Conservation (phyloP, 768 basidiomycete genomes). For the Phylloporus sp. region DNA sequence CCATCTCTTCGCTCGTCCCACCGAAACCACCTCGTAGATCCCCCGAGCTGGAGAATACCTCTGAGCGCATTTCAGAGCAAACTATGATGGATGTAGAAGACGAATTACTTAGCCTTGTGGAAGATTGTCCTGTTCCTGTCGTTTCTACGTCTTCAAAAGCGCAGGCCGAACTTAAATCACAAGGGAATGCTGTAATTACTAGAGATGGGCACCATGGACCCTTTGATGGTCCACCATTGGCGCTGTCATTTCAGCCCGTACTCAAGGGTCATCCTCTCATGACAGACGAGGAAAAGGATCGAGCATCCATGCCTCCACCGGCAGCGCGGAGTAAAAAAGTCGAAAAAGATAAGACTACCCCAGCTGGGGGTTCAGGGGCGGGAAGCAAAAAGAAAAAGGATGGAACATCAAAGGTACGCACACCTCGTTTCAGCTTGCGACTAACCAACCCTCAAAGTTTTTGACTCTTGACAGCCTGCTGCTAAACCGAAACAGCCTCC, state of each 20-base stretch:
- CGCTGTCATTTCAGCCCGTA: constrained; percentile 4
- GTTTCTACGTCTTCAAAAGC: not conserved
- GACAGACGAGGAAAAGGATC: constrained; percentile 32
- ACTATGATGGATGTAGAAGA: constrained; percentile 49
- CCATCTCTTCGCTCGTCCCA: not conserved
- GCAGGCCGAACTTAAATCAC: not conserved
- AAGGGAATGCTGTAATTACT: not conserved
- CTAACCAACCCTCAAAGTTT: not conserved
- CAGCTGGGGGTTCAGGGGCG: not conserved
- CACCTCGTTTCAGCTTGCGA: not conserved
- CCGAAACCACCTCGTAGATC: constrained; percentile 9
- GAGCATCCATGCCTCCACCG: constrained; percentile 61
- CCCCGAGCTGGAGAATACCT: constrained; percentile 1
- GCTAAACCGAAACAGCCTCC: constrained; percentile 28
- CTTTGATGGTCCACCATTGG: constrained; percentile 1
- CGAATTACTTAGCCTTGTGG: constrained; percentile 67
- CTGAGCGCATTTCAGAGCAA: constrained; percentile 13
- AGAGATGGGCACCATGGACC: constrained; percentile 3
- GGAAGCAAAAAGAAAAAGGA: constrained; percentile 38
- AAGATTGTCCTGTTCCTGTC: constrained; percentile 36
- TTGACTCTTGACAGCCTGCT: constrained; percentile 10
- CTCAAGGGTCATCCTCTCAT: constrained; percentile 9
- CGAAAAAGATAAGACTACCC: constrained; percentile 20
- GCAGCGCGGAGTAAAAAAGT: constrained; percentile 22
- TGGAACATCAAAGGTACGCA: constrained; percentile 19